Evolutionary conservation across 2,329 filamentous ascomycete species (phyloP), one percentile per base, ranked within the genome.

Genomic region (Coleophoma eucalyptorum): DNA sequence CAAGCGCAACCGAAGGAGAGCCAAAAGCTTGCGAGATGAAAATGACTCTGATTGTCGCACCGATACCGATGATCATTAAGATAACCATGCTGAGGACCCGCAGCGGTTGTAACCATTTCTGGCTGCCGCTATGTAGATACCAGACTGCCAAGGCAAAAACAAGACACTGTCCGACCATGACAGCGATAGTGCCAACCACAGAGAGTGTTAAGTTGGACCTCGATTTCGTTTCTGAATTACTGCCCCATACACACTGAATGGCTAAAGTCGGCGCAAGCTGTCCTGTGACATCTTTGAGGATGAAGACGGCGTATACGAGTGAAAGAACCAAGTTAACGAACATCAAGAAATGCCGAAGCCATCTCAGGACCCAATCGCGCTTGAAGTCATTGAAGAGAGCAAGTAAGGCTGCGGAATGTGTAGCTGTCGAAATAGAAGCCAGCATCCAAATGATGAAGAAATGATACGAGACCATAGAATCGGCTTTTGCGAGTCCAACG

Each of bases 221-320:
- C 8, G 67, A 57, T 6, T 63, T 58, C 2, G 68, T 66, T 18
- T 38, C 6, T 5, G 70, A 66, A 15, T 67, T 65, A 0, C 75
- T 62, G 34, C 75, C 59, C 81, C 80, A 86, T 0, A 81, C 81
- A 62, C 84, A 87, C 1, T 72, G 75, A 46, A 87, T 78, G 0
- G 84, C 82, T 32, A 86, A 65, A 0, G 79, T 78, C 65, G 7
- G 81, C 80, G 33, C 73, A 77, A 3, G 80, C 67, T 97, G 75
- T 69, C 87, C 63, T 93, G 97, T 78, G 90, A 97, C 70, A 69
- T 97, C 62, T 92, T 97, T 68, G 90, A 99, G 74, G 91, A 97
- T 62, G 92, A 99, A 75, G 90, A 99, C 78, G 95, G 97, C 62
- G 78, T 91, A 46, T 96, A 96, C 65, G 47, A 77, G 77, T 5